A percentile compares a stretch with the other conserved stretches of the same genome.
These are phyloP conservation scores for Sorghum bicolor DNA, from an alignment of 176 grass and related monocot species.

Conservation along the genomic window DNA sequence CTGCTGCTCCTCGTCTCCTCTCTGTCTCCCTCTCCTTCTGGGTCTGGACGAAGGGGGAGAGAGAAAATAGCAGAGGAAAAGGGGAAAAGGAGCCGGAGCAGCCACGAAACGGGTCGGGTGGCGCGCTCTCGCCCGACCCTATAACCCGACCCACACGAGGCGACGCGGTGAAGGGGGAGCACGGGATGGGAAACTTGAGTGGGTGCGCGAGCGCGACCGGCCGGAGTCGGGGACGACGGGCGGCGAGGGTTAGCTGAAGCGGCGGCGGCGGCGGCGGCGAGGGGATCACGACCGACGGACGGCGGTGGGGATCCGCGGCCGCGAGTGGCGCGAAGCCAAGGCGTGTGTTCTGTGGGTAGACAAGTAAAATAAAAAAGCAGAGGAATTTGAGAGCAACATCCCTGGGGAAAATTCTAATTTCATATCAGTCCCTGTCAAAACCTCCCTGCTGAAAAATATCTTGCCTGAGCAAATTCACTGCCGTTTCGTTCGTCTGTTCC, in stretches of 20 bases:
- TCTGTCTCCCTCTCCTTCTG: background rate
- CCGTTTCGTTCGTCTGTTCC: background rate
- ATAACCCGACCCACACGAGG: background rate
- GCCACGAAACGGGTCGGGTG: conserved; percentile 22
- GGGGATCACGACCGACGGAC: background rate
- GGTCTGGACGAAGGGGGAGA: background rate
- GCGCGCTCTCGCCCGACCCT: background rate
- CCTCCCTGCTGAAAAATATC: background rate
- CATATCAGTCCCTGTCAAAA: background rate
- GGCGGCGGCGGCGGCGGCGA: background rate
- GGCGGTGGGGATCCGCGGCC: background rate
- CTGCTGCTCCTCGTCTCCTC: background rate
- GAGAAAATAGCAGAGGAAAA: conserved; percentile 27
- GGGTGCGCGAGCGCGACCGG: background rate
- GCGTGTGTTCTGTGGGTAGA: background rate
- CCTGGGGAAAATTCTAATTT: background rate
- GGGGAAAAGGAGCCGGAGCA: background rate
- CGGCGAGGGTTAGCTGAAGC: too few relatives aligned
- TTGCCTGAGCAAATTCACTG: background rate
- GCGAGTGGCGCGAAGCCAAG: background rate
- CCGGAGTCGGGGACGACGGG: background rate
- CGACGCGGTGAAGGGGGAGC: background rate
- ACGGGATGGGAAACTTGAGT: background rate
- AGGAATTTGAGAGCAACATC: background rate
- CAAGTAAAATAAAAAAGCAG: background rate